Percentiles rank a stretch among this genome's conserved stretches.
Evolutionary conservation across 768 basidiomycete genomes (phyloP).

Genomic region (Leucocoprinus birnbaumii): DNA sequence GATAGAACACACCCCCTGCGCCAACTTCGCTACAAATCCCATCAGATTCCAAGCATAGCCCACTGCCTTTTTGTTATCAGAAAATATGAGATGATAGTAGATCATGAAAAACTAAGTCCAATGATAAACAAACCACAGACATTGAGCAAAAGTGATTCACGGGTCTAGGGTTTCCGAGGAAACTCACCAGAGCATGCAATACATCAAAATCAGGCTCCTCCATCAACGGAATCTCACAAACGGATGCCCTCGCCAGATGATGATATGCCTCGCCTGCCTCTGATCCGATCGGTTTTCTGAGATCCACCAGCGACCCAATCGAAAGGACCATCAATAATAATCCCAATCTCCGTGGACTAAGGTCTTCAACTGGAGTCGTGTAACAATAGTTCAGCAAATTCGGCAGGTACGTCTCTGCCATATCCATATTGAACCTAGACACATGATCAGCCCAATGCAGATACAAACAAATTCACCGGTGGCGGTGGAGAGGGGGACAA

Average conservation of each 20-base stretch:
- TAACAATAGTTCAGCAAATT: slow-evolving; percentile 71
- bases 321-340: slow-evolving; percentile 71
- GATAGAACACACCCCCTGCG: slow-evolving; percentile 56
- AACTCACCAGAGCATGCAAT: slow-evolving; percentile 57
- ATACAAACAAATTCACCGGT: neutral
- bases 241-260: slow-evolving; percentile 61
- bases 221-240: slow-evolving; percentile 73
- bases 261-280: slow-evolving; percentile 63
- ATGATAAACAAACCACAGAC: neutral
- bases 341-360: slow-evolving; percentile 65
- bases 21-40: slow-evolving; percentile 71
- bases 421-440: slow-evolving; percentile 62
- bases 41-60: slow-evolving; percentile 77
- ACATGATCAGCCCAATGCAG: neutral
- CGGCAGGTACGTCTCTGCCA: slow-evolving; percentile 67
- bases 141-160: neutral
- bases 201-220: slow-evolving; percentile 75
- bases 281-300: slow-evolving; percentile 52
- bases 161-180: neutral
- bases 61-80: slow-evolving; percentile 68
- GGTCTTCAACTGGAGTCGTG: slow-evolving; percentile 51
- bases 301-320: slow-evolving; percentile 68
- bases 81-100: slow-evolving; percentile 73
- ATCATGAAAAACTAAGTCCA: slow-evolving; percentile 64
- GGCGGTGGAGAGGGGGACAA: neutral